Evolutionary conservation across 2,329 filamentous ascomycete species (phyloP), one percentile per base, ranked within the genome.

Genomic region (Ophiostoma novo-ulmi): DNA sequence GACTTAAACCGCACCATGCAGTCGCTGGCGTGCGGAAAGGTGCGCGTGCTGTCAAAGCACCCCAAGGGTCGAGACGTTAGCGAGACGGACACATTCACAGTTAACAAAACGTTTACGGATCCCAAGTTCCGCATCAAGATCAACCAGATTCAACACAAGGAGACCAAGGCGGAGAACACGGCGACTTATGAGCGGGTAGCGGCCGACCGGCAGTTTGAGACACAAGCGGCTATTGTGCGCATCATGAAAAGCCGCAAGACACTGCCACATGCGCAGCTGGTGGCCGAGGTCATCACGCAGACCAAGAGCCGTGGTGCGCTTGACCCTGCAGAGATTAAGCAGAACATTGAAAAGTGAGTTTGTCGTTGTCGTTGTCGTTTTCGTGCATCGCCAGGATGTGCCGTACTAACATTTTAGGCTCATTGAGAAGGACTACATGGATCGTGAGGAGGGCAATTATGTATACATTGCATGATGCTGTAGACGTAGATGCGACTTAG

Each of bases 71-170:
- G 89, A 70, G 94, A 99, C 0, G 88, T 99, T 74, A 85, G 86
- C 71, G 77, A 83, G 0, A 92, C 87, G 0, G 96, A 99, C 80
- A 91, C 89, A 0, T 99, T 99, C 77, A 88, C 87, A 0, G 89
- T 97, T 77, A 97, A 97, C 81, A 80, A 85, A 64, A 78, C 79
- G 20, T 99, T 99, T 80, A 82, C 82, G 2, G 91, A 97, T 77
- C 85, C 89, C 26, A 67, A 67, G 36, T 22, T 92, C 80, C 89
- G 93, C 71, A 89, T 99, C 81, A 99, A 99, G 83, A 97, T 99
- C 83, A 99, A 98, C 81, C 94, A 97, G 80, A 95, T 99, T 75
- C 95, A 99, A 80, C 86, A 97, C 68, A 96, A 95, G 81, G 95
- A 99, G 81, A 98, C 95, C 0, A 91, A 91, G 76, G 91, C 94